Percentiles rank a stretch among this genome's conserved stretches.
phyloP scores from a whole-genome alignment of 495 filamentous ascomycete genomes.

The Xylaria acuta region DNA sequence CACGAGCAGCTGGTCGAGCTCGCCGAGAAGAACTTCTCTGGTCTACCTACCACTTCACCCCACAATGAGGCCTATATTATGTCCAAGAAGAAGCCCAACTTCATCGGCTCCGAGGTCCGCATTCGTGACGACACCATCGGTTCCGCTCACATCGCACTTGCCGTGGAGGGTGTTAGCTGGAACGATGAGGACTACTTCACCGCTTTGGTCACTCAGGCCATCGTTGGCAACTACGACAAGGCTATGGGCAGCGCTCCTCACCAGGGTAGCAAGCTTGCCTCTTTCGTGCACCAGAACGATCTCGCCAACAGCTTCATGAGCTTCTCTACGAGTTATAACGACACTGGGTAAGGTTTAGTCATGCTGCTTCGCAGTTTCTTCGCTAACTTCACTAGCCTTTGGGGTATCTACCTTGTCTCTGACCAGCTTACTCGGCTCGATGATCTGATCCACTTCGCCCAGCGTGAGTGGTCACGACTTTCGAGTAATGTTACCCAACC shows the following conservation, averaged over 20 bases:
- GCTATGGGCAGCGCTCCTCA: slow-evolving; percentile 96
- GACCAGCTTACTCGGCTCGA: slow-evolving; percentile 87
- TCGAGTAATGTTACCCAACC: slow-evolving; percentile 83
- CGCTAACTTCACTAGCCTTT: slow-evolving; percentile 67
- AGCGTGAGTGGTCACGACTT: slow-evolving; percentile 96
- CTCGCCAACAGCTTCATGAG: slow-evolving; percentile 99
- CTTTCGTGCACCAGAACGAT: slow-evolving; percentile 87
- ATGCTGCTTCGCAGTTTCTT: background rate
- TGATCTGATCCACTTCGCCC: slow-evolving; percentile 96
- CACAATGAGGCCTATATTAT: slow-evolving; percentile 71
- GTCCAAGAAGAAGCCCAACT: slow-evolving; percentile 87
- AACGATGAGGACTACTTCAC: slow-evolving; percentile 99
- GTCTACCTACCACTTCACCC: slow-evolving; percentile 72
- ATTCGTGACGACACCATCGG: slow-evolving; percentile 95
- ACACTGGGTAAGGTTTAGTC: slow-evolving; percentile 83
- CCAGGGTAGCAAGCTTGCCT: slow-evolving; percentile 96
- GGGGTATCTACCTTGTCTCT: slow-evolving; percentile 98
- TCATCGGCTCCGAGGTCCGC: slow-evolving; percentile 93
- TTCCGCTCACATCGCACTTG: slow-evolving; percentile 96
- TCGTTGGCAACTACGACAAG: slow-evolving; percentile 99
- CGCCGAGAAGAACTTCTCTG: slow-evolving; percentile 93
- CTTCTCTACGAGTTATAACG: slow-evolving; percentile 99
- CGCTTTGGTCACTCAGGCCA: slow-evolving; percentile 94
- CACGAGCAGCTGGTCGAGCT: slow-evolving; percentile 93
- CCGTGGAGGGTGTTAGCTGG: slow-evolving; percentile 99